Base-by-base conservation (phyloP, 2,329 filamentous ascomycete species). In the Trichophyton mentagrophytes region DNA sequence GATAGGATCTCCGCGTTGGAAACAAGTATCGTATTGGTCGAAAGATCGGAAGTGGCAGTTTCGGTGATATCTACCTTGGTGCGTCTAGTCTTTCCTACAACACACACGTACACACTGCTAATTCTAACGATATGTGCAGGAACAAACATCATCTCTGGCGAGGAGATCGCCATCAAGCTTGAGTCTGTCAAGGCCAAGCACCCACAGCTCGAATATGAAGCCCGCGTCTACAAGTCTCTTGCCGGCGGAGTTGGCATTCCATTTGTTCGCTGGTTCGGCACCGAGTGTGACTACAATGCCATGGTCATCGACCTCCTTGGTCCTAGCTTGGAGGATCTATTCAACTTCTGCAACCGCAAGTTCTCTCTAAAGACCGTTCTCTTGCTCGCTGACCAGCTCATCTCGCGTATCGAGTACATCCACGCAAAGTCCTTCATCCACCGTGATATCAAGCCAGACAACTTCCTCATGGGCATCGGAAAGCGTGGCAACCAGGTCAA, bases 311-410 rank as follows among this genome's bases (percentile, higher is more conserved):
- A 99, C 72, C 86, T 99, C 27, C 88, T 99, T 62, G 93, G 93
- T 44, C 93, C 93, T 67, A 93, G 88, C 71, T 79, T 99, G 76
- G 93, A 99, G 78, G 93, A 99, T 73, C 83, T 99, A 38, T 99
- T 99, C 89, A 97, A 99, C 84, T 97, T 97, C 77, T 99, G 93
- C 85, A 97, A 97, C 85, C 88, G 93, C 76, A 97, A 97, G 76
- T 99, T 97, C 81, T 96, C 93, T 11, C 80, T 99, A 68, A 99
- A 99, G 87, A 99, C 93, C 0, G 93, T 99, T 30, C 83, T 99
- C 49, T 85, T 99, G 27, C 84, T 99, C 57, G 93, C 93, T 72
- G 93, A 99, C 71, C 93, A 99, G 80, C 86, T 96, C 76, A 97
- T 99, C 75, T 97, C 92, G 66, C 91, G 93, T 70, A 96, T 99